These are phyloP conservation scores for Fusarium floridanum DNA, from an alignment of 2,329 filamentous ascomycete species.

Conservation along the genomic window DNA sequence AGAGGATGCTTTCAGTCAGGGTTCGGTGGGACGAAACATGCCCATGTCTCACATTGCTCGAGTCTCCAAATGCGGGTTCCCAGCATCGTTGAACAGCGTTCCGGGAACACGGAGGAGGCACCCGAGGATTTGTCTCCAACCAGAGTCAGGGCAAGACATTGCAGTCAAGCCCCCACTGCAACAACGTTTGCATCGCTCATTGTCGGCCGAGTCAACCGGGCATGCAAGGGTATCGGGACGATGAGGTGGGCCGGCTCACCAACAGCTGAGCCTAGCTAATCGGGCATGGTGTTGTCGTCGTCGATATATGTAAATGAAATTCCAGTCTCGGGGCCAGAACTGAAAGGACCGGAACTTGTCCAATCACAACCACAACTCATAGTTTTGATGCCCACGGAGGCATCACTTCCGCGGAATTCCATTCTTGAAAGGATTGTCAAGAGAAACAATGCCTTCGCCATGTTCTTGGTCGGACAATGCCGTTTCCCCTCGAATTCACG, in stretches of 20 bases:
- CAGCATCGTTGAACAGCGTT: background rate
- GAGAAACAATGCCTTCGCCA: background rate
- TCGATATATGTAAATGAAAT: conserved; percentile 25
- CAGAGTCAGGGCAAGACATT: conserved; percentile 4
- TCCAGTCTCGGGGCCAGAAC: conserved; percentile 34
- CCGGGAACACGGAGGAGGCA: background rate
- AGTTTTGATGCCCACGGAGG: background rate
- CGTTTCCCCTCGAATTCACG: background rate
- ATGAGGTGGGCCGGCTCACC: background rate
- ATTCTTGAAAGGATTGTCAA: background rate
- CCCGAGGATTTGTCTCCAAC: conserved; percentile 4
- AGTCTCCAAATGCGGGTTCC: background rate
- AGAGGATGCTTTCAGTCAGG: conserved; percentile 22
- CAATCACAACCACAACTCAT: background rate
- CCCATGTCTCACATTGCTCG: background rate
- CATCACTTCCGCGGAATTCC: background rate
- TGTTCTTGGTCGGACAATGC: background rate
- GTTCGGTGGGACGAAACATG: background rate
- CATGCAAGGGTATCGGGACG: background rate
- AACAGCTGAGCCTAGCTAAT: conserved; percentile 1
- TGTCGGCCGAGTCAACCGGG: conserved; percentile 23
- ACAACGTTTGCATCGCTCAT: conserved; percentile 9
- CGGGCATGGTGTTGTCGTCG: conserved; percentile 8
- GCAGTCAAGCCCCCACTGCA: conserved; percentile 1
- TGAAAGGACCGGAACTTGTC: background rate